Base-by-base conservation (phyloP, 2,329 filamentous ascomycete species). In the Colletotrichum sansevieriae region DNA sequence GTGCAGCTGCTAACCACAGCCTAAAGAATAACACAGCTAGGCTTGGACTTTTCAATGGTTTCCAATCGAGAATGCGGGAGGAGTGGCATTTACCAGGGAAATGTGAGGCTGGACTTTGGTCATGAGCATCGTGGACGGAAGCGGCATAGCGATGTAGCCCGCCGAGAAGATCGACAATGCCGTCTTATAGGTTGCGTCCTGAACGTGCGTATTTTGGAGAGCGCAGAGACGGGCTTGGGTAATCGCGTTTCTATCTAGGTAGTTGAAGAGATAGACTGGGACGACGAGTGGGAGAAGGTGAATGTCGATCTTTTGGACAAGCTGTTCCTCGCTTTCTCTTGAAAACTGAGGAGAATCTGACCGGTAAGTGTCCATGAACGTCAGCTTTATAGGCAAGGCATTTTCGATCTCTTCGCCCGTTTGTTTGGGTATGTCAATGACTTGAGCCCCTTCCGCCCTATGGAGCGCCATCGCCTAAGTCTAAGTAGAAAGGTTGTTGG, bases 211-310 rank as follows among this genome's bases (percentile, higher is more conserved):
- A n/a, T n/a, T n/a, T n/a, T n/a, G n/a, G n/a, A n/a, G n/a, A n/a
- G n/a, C n/a, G n/a, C n/a, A n/a, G n/a, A n/a, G n/a, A n/a, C n/a
- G n/a, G n/a, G n/a, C n/a, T n/a, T n/a, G n/a, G n/a, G n/a, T 56
- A 10, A 67, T 67, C 20, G 64, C 62, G 22, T 54, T 55, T 39
- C 64, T 51, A 22, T 63, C 63, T 8, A 67, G 52, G 5, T 67
- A 63, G 59, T 67, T 67, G 52, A 90, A 78, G 0, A 90, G 77
- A 71, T 88, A 63, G 22, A 66, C 62, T 74, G 82, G 41, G 78
- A 90, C 81, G 89, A 93, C 68, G 85, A 76, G 78, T 3, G 84
- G 84, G 13, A 80, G 62, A 12, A 80, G 64, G 41, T 69, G 76
- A 22, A 84, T 71, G 10, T 83, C 77, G 73, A 85, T 79, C 71